phyloP scores from a whole-genome alignment of 305 asterid genomes.

The Solanum hybrid region DNA sequence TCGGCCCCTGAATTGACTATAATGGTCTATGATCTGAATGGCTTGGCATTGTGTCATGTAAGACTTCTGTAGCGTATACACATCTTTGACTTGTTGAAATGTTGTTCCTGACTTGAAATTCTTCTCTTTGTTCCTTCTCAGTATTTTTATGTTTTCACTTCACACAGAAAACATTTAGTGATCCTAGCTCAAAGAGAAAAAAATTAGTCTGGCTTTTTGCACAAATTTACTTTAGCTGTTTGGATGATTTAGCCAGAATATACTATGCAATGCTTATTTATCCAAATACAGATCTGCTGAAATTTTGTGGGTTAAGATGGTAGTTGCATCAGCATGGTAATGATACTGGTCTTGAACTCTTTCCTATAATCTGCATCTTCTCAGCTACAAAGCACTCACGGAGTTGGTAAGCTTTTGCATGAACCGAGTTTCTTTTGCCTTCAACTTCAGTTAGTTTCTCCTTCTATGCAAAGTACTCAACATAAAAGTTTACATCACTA shows the following conservation, averaged over 20 bases:
- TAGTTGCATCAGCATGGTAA: not conserved
- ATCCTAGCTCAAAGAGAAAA: not conserved
- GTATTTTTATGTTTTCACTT: not conserved
- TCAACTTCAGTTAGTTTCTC: not conserved
- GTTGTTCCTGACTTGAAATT: not conserved
- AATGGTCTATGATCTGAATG: conserved; percentile 68
- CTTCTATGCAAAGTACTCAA: not conserved
- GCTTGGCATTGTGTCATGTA: conserved; percentile 77
- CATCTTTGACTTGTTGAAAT: not conserved
- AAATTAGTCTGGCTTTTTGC: not conserved
- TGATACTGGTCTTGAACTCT: not conserved
- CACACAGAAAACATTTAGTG: not conserved
- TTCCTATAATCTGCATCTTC: not conserved
- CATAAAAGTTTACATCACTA: not conserved
- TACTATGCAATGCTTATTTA: not conserved
- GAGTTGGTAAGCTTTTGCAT: not conserved
- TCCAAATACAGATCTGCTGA: not conserved
- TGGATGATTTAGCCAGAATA: not conserved
- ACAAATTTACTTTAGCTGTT: not conserved
- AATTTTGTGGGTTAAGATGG: not conserved
- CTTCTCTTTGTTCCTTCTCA: not conserved
- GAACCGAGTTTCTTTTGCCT: not conserved
- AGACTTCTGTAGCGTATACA: conserved; percentile 22
- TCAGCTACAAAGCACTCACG: not conserved
- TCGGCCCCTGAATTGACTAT: conserved; percentile 94